These are phyloP conservation scores for Aspergillus fumigatiaffinis DNA, from an alignment of 2,329 filamentous ascomycete genomes.

Conservation along the genomic window DNA sequence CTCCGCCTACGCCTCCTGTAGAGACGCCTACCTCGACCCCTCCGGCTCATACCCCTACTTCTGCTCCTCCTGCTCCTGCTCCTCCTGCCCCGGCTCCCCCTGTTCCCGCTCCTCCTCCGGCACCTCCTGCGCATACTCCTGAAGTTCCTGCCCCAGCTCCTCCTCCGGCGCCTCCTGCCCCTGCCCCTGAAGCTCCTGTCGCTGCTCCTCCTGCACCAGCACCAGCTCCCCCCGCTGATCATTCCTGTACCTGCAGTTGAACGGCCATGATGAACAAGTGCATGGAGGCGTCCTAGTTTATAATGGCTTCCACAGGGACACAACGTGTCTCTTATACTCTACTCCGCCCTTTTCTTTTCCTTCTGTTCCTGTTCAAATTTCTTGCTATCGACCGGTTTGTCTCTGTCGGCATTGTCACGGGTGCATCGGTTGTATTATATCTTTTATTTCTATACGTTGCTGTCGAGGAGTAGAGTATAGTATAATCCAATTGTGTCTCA, in stretches of 20 bases:
- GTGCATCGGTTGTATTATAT: too few relatives aligned
- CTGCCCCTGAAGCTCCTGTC: neutral
- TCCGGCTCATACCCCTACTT: neutral
- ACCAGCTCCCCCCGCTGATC: too few relatives aligned
- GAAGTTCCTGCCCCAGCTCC: neutral
- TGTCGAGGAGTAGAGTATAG: too few relatives aligned
- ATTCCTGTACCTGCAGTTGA: conserved; percentile 7
- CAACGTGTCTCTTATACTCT: neutral
- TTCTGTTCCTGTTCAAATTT: neutral
- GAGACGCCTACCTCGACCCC: neutral
- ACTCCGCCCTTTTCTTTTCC: neutral
- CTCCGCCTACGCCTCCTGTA: neutral
- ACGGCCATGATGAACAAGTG: too few relatives aligned
- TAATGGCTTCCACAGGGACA: neutral
- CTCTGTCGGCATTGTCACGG: too few relatives aligned
- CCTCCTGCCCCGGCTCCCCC: neutral
- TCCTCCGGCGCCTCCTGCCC: conserved; percentile 2
- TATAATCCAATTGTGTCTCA: too few relatives aligned
- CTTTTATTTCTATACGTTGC: too few relatives aligned
- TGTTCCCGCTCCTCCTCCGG: neutral
- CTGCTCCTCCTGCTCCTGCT: neutral
- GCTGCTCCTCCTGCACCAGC: neutral
- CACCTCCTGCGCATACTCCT: neutral
- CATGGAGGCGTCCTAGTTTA: neutral
- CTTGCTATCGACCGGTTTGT: neutral